phyloP scores from a whole-genome alignment of 208 protist genomes.

The Acanthamoeba sp. region DNA sequence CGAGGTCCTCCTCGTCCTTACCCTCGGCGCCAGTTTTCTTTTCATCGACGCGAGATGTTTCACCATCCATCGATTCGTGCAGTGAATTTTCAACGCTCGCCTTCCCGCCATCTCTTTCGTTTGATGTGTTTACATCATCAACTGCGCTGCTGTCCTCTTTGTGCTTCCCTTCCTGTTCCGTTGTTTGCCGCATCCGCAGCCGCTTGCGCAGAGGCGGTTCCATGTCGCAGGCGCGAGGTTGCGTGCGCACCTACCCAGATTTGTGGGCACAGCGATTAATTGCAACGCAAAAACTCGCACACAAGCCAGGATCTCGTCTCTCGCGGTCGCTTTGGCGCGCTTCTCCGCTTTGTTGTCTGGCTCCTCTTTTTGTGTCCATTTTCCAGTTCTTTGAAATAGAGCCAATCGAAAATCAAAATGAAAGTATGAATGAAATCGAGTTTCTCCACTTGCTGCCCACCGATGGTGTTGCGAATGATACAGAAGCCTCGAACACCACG shows the following conservation, averaged over 20 bases:
- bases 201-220: conserved; percentile 5
- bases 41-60: background rate
- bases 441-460: no score
- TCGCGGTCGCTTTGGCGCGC: background rate
- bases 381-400: no score
- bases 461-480: no score
- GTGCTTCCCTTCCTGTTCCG: background rate
- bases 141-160: no score
- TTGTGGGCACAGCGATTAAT: background rate
- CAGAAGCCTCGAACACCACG: no score
- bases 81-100: background rate
- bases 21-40: background rate
- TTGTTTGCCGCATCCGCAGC: background rate
- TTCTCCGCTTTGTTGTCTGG: background rate
- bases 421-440: no score
- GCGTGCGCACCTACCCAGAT: background rate
- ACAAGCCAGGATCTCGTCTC: background rate
- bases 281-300: background rate
- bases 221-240: background rate
- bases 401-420: no score
- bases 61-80: conserved; percentile 14
- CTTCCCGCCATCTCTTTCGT: background rate
- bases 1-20: background rate
- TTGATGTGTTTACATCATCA: background rate
- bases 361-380: no score